Evolutionary conservation across 2,329 filamentous ascomycete genomes (phyloP), one percentile per base, ranked within the genome.

Genomic region (Grosmannia penicillata): DNA sequence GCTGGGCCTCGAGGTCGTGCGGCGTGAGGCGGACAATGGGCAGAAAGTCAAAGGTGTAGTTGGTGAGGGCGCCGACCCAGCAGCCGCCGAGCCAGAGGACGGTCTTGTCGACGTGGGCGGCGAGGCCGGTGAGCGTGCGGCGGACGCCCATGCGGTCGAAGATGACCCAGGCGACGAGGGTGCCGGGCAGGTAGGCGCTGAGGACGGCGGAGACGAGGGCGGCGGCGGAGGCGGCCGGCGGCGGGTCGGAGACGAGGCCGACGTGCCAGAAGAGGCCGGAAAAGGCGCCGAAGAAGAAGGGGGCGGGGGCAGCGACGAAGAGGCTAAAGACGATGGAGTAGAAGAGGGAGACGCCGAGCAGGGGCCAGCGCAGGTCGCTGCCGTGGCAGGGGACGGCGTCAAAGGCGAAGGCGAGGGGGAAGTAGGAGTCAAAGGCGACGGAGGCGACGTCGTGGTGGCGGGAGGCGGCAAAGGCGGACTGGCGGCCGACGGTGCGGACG

Each of bases 41-140:
- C 44, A 98, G 95, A 59, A 83, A 81, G 50, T 85, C 82, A 51
- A 98, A 84, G 0, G 91, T 96, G 58, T 95, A 93, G 59, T 96
- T 96, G 52, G 89, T 89, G 47, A 98, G 61, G 1, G 84, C 79
- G 14, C 87, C 91, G 28, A 95, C 75, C 81, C 93, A 98, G 52
- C 82, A 86, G 8, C 77, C 79, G 1, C 87, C 87, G 1, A 98
- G 66, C 81, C 86, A 96, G 22, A 96, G 66, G 3, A 96, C 59
- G 0, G 85, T 83, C 65, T 93, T 95, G 52, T 94, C 89, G 31
- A 94, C 50, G 53, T 94, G 89, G 0, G 87, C 85, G 1, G 74
- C 79, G 3, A 95, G 67, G 2, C 76, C 78, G 2, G 57, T 59
- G 21, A 94, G 69, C 1, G 82, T 76, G 33, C 82, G 78, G 5